A percentile compares a stretch with the other conserved stretches of the same genome.
phyloP scores from a whole-genome alignment of 2,329 filamentous ascomycete species.

The Sphaerulina vaccinii region DNA sequence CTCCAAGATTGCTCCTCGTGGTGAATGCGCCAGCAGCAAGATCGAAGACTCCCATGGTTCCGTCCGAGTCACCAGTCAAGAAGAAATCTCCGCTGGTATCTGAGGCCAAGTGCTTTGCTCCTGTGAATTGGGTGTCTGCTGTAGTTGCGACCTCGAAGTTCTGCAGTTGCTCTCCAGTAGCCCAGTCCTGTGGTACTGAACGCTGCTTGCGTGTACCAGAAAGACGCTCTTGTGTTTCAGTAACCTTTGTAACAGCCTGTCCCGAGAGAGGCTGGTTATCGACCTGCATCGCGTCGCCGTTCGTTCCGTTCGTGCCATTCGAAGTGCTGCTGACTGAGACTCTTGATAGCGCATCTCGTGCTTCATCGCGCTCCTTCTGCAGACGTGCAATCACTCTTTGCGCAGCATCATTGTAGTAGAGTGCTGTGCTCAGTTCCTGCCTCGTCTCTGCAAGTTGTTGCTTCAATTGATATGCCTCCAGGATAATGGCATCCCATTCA shows the following conservation, averaged over 20 bases:
- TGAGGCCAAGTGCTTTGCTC: slow-evolving; percentile 57
- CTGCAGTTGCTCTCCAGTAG: slow-evolving; percentile 68
- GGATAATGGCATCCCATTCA: slow-evolving; percentile 91
- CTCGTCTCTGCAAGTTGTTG: slow-evolving; percentile 86
- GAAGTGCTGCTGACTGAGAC: slow-evolving; percentile 65
- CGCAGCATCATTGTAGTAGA: slow-evolving; percentile 98
- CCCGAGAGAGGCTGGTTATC: slow-evolving; percentile 76
- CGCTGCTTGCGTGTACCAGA: slow-evolving; percentile 89
- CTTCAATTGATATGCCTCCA: slow-evolving; percentile 88
- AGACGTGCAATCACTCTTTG: slow-evolving; percentile 88
- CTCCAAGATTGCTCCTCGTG: slow-evolving; percentile 61
- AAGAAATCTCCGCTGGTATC: slow-evolving; percentile 64
- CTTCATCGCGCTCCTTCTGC: slow-evolving; percentile 89
- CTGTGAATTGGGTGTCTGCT: slow-evolving; percentile 60
- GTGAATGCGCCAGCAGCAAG: slow-evolving; percentile 74
- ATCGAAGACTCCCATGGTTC: slow-evolving; percentile 74
- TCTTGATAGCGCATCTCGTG: slow-evolving; percentile 81
- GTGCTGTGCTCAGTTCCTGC: slow-evolving; percentile 86
- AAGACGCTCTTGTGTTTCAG: slow-evolving; percentile 77
- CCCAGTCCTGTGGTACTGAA: slow-evolving; percentile 80
- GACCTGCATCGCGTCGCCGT: slow-evolving; percentile 88
- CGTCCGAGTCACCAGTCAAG: slow-evolving; percentile 72
- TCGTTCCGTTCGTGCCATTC: slow-evolving; percentile 42
- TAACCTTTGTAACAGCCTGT: slow-evolving; percentile 68
- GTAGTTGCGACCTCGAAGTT: slow-evolving; percentile 55